Evolutionary conservation across 2,329 filamentous ascomycete genomes (phyloP).

Genomic region (Cladobotryum mycophilum): DNA sequence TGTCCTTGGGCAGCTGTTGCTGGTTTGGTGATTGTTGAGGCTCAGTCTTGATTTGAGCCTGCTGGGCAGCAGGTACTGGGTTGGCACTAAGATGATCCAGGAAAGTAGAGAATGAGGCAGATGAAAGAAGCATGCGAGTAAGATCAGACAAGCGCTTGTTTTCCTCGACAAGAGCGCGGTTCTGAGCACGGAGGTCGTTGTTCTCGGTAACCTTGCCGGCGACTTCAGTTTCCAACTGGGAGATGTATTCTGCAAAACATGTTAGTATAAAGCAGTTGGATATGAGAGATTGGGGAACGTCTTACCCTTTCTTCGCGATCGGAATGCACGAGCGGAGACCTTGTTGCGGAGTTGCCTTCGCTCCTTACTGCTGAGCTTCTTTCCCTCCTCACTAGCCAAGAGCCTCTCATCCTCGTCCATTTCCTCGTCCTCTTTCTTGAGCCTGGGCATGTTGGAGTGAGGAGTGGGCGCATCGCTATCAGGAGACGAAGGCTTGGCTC

Average conservation of each 20-base stretch:
- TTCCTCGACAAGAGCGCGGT: slow-evolving; percentile 75
- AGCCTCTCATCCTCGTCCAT: slow-evolving; percentile 98
- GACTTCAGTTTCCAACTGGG: slow-evolving; percentile 86
- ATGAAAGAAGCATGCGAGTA: slow-evolving; percentile 74
- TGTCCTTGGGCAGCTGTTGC: slow-evolving; percentile 56
- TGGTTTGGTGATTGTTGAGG: slow-evolving; percentile 37
- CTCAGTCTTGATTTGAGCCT: slow-evolving; percentile 32
- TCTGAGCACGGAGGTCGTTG: slow-evolving; percentile 72
- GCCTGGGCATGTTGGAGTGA: slow-evolving; percentile 62
- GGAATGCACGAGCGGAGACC: slow-evolving; percentile 94
- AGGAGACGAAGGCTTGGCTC: slow-evolving; percentile 58
- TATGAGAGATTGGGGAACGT: not conserved
- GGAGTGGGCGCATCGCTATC: slow-evolving; percentile 41
- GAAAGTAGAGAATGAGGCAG: slow-evolving; percentile 76
- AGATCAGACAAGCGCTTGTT: slow-evolving; percentile 74
- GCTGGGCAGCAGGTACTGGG: slow-evolving; percentile 39
- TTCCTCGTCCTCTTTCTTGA: slow-evolving; percentile 92
- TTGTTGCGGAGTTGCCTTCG: slow-evolving; percentile 97
- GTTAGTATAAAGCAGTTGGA: slow-evolving; percentile 13
- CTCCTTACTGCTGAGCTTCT: slow-evolving; percentile 98
- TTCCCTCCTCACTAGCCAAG: slow-evolving; percentile 93
- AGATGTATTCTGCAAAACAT: slow-evolving; percentile 73
- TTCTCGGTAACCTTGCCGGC: slow-evolving; percentile 77
- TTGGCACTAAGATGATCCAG: slow-evolving; percentile 64
- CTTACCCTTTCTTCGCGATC: slow-evolving; percentile 94